Evolutionary conservation across 257 asterid genomes (phyloP), one percentile per base, ranked within the genome.

Genomic region (Ocimum tenuiflorum): DNA sequence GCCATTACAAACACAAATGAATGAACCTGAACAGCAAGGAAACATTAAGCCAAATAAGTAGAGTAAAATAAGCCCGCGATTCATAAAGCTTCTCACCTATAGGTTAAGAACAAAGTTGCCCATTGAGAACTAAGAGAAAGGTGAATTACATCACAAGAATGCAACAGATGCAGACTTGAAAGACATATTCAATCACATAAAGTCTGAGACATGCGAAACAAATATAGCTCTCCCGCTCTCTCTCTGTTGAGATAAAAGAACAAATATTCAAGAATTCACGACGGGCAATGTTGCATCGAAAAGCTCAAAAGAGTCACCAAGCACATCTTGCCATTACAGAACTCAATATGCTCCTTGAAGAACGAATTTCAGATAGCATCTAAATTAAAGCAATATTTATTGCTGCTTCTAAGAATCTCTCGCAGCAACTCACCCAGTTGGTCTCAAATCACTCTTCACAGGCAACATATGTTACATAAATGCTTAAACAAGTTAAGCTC

Each of bases 1-100:
- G 97, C 97, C 99, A 94, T 94, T 61, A 90, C 97, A 73, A 86
- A 90, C 63, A 94, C 92, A 54, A 90, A 88, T 33, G 97, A 85
- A 1, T 88, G 91, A 48, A 81, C 84, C 99, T 94, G 85, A 74
- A 76, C 27, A 60, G 36, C 49, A 43, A 20, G 22, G 19, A 24
- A 18, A 57, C 31, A 18, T 54, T 20, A 55, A 19, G 38, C 10
- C 56, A 63, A 29, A 14, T 19, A 63, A 55, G 4, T 27, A 39
- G 45, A 23, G 31, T 54, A n/a, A 42, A 38, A 36, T n/a, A 10
- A 27, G 42, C 47, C 13, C 8, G 12, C 14, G 42, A 48, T 52
- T 45, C 50, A 63, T 60, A 63, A 67, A 17, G 36, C 47, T 73
- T 19, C 64, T 19, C 60, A 52, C 8, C 36, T 29, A 13, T 22